A percentile compares a stretch with the other conserved stretches of the same genome.
Conservation (phyloP, 2,329 filamentous ascomycete genomes). For the Trichoderma atroviride region DNA sequence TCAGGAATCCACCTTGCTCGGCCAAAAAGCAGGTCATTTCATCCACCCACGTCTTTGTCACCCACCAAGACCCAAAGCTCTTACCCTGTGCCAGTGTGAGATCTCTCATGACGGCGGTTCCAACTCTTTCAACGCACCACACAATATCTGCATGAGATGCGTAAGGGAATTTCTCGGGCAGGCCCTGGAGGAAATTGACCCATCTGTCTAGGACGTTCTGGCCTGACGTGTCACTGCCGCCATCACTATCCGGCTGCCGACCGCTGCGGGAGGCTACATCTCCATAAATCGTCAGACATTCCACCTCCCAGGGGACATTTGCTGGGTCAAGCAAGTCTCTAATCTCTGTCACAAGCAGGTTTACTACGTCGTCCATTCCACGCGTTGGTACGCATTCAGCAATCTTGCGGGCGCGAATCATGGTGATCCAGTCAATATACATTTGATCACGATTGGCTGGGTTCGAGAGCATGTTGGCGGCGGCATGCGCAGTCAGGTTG, state of each 20-base stretch:
- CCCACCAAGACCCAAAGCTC: slow-evolving; percentile 91
- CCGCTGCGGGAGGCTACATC: slow-evolving; percentile 55
- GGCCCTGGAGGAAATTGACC: slow-evolving; percentile 69
- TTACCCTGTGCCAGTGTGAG: slow-evolving; percentile 76
- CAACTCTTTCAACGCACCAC: slow-evolving; percentile 73
- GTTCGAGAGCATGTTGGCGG: slow-evolving; percentile 88
- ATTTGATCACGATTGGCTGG: slow-evolving; percentile 90
- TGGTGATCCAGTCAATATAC: slow-evolving; percentile 86
- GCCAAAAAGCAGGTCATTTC: slow-evolving; percentile 92
- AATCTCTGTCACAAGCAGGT: slow-evolving; percentile 66
- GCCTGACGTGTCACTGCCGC: slow-evolving; percentile 41
- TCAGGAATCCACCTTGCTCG: slow-evolving; percentile 86
- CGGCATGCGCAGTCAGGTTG: slow-evolving; percentile 90
- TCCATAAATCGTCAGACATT: slow-evolving; percentile 63
- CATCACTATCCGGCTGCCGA: slow-evolving; percentile 39
- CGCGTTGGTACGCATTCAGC: slow-evolving; percentile 64
- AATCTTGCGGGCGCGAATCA: slow-evolving; percentile 64
- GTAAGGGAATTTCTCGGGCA: slow-evolving; percentile 73
- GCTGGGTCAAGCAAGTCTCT: slow-evolving; percentile 70
- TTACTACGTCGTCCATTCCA: slow-evolving; percentile 68
- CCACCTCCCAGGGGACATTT: slow-evolving; percentile 66
- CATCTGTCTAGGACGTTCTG: slow-evolving; percentile 78
- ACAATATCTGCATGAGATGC: slow-evolving; percentile 73
- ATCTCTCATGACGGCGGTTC: slow-evolving; percentile 77
- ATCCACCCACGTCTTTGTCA: slow-evolving; percentile 93